Conservation (phyloP, 148 eudicot species). For the Silene latifolia region DNA sequence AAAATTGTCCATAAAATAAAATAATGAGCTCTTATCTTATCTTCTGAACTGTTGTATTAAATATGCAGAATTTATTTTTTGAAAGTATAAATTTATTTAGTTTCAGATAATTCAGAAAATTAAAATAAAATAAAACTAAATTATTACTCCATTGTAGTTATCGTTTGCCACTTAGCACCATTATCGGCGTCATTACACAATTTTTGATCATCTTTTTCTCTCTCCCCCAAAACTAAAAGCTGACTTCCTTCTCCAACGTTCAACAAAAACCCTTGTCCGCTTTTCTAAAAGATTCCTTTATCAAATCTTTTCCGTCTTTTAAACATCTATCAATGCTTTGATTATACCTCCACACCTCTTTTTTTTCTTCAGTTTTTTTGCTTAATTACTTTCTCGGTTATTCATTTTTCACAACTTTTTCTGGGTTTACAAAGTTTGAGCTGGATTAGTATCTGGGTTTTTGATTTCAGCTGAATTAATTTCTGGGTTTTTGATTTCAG, state of each 20-base stretch:
- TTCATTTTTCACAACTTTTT: not conserved
- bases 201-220: slow-evolving; percentile 1
- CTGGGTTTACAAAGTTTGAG: not conserved
- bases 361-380: slow-evolving; percentile 3
- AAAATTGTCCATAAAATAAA: not conserved
- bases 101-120: not conserved
- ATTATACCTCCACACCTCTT: not conserved
- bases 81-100: no score
- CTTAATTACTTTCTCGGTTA: not conserved
- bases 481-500: slow-evolving; percentile 19
- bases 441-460: slow-evolving; percentile 8
- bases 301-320: not conserved
- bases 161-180: slow-evolving; percentile 5
- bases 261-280: slow-evolving; percentile 17
- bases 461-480: slow-evolving; percentile 8
- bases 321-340: not conserved
- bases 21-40: not conserved
- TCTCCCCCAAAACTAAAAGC: slow-evolving; percentile 18
- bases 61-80: not conserved
- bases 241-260: slow-evolving; percentile 27
- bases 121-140: not conserved
- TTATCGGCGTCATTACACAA: not conserved
- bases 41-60: not conserved
- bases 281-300: not conserved
- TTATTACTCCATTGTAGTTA: not conserved